A percentile compares a stretch with the other conserved stretches of the same genome.
These are phyloP conservation scores for Psilocybe cubensis DNA, from an alignment of 768 basidiomycete genomes.

Conservation along the genomic window DNA sequence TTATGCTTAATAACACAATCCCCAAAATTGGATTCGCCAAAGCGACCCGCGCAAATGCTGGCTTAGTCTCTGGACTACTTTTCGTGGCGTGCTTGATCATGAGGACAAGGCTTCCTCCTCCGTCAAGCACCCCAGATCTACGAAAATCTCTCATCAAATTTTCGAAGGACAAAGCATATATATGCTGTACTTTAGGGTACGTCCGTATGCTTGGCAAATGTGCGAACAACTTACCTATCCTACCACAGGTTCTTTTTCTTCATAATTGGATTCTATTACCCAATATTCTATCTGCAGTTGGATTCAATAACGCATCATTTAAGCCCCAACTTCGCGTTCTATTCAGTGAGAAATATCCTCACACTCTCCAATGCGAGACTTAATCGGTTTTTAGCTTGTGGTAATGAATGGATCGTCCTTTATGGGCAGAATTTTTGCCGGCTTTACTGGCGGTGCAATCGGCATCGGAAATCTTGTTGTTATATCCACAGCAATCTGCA, in stretches of 20 bases:
- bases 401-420: constrained; percentile 8
- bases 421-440: constrained; percentile 6
- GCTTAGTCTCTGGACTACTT: constrained; percentile 5
- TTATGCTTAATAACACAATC: constrained; percentile 14
- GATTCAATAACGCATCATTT: constrained; percentile 7
- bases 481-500: constrained; percentile 3
- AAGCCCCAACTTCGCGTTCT: constrained; percentile 5
- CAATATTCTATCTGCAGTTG: constrained; percentile 13
- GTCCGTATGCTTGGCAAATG: background rate
- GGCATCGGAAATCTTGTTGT: constrained; percentile 9
- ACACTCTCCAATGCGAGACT: background rate
- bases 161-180: constrained; percentile 13
- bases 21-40: constrained; percentile 8
- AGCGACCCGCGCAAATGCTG: constrained; percentile 9
- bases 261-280: constrained; percentile 10
- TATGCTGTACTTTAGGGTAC: constrained; percentile 10
- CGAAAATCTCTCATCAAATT: constrained; percentile 9
- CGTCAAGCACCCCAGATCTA: background rate
- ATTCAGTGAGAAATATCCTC: constrained; percentile 1
- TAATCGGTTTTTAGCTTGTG: background rate
- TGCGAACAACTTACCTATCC: background rate
- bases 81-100: constrained; percentile 9
- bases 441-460: background rate
- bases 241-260: constrained; percentile 8
- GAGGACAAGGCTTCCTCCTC: constrained; percentile 12